Evolutionary conservation across 805 yeast species (phyloP).

Genomic region (Starmera caribaea): DNA sequence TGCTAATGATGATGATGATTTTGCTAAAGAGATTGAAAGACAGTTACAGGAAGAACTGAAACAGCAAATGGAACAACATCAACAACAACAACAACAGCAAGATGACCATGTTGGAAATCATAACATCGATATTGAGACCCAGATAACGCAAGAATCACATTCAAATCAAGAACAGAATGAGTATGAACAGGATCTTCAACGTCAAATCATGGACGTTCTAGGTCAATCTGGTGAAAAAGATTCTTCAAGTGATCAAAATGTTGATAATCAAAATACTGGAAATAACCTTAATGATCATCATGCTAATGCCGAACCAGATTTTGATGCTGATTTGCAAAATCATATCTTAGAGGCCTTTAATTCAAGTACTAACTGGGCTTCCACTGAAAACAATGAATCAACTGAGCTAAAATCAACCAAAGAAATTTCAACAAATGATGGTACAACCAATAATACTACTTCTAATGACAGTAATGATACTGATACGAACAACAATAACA

Average conservation of each 20-base stretch:
- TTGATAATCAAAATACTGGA: not conserved
- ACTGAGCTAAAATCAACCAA: too few species aligned
- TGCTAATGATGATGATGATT: constrained; percentile 14
- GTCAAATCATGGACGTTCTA: constrained; percentile 12
- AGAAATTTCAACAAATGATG: too few species aligned
- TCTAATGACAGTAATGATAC: not conserved
- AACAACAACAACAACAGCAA: not conserved
- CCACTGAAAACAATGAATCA: too few species aligned
- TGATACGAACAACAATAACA: not conserved
- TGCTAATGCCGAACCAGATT: constrained; percentile 3
- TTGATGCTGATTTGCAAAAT: constrained; percentile 13
- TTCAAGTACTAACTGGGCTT: too few species aligned
- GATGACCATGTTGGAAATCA: not conserved
- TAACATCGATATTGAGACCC: not conserved
- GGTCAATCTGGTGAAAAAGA: constrained; percentile 1
- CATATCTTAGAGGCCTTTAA: constrained; percentile 16
- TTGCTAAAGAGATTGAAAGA: constrained; percentile 19
- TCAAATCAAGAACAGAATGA: not conserved
- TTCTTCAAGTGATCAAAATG: not conserved
- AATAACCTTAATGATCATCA: not conserved
- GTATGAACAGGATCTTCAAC: constrained; percentile 9
- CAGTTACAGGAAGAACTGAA: constrained; percentile 14
- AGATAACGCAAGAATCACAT: not conserved
- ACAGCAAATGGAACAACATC: not conserved
- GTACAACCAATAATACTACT: too few species aligned